Evolutionary conservation across 2,329 filamentous ascomycete genomes (phyloP).

Genomic region (Aureobasidium namibiae): DNA sequence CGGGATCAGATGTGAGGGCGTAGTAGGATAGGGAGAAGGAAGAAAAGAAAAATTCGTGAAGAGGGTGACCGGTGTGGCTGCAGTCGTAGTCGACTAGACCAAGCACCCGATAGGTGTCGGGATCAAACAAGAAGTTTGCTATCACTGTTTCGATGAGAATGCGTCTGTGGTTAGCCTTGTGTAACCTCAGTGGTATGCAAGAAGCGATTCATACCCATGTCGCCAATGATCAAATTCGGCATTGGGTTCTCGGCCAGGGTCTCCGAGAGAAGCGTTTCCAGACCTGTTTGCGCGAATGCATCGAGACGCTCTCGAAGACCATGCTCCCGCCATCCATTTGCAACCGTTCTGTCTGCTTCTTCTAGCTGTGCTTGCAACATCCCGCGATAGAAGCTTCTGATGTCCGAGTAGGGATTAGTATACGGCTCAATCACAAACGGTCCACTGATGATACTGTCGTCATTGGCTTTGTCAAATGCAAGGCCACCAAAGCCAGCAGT

Average conservation of each 20-base stretch:
- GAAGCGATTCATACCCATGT: not conserved
- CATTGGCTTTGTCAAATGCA: not conserved
- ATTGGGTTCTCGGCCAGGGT: not conserved
- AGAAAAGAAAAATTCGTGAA: not conserved
- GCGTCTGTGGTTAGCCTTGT: not conserved
- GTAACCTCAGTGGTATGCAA: not conserved
- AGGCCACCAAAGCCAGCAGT: not conserved
- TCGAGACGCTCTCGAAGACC: not conserved
- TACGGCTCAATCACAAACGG: not conserved
- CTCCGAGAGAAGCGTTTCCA: not conserved
- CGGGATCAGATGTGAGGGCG: not conserved
- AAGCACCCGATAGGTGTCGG: not conserved
- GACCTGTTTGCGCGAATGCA: not conserved
- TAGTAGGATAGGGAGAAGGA: not conserved
- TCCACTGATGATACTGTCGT: not conserved
- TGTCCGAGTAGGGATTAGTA: not conserved
- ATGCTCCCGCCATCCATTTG: not conserved
- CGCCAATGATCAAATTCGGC: not conserved
- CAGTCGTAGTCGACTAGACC: not conserved
- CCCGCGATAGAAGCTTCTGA: not conserved
- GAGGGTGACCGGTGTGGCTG: not conserved
- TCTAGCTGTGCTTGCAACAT: not conserved
- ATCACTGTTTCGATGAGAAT: not conserved
- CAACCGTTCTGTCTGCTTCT: not conserved
- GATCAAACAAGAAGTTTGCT: not conserved